phyloP scores from a whole-genome alignment of 148 eudicot species.

The Rhododendron griersonianum region DNA sequence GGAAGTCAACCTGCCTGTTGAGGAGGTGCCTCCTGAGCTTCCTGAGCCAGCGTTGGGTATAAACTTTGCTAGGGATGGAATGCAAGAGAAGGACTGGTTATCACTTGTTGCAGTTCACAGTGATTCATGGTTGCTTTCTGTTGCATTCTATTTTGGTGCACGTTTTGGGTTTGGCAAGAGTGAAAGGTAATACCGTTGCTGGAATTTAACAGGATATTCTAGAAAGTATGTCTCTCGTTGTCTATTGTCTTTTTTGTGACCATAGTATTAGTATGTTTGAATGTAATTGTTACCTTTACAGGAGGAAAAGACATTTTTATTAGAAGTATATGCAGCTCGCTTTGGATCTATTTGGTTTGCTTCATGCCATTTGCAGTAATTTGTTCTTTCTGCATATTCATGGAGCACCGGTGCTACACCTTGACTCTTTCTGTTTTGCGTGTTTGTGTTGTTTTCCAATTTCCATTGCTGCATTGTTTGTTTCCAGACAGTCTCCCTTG shows the following conservation, averaged over 20 bases:
- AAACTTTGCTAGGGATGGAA: slow-evolving; percentile 46
- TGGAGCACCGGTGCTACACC: neutral
- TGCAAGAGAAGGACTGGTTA: slow-evolving; percentile 37
- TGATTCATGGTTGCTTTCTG: slow-evolving; percentile 45
- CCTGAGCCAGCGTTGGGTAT: slow-evolving; percentile 46
- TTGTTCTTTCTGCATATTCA: neutral
- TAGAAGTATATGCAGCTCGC: neutral
- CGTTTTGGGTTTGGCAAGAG: slow-evolving; percentile 41
- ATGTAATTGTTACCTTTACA: neutral
- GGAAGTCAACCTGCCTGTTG: slow-evolving; percentile 40
- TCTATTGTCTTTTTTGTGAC: neutral
- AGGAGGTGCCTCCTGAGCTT: slow-evolving; percentile 47
- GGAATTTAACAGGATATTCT: neutral
- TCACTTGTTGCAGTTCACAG: slow-evolving; percentile 40
- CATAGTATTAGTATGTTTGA: neutral
- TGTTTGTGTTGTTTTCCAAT: neutral
- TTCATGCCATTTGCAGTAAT: neutral
- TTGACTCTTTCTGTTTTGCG: neutral
- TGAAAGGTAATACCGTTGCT: slow-evolving; percentile 21
- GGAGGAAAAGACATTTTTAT: neutral
- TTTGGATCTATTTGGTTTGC: neutral
- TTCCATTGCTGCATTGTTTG: neutral
- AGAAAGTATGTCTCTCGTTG: neutral
- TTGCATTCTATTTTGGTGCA: slow-evolving; percentile 44
- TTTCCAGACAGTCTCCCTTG: neutral